phyloP scores from a whole-genome alignment of 345 rosid genomes.

The Gossypium thurberi region DNA sequence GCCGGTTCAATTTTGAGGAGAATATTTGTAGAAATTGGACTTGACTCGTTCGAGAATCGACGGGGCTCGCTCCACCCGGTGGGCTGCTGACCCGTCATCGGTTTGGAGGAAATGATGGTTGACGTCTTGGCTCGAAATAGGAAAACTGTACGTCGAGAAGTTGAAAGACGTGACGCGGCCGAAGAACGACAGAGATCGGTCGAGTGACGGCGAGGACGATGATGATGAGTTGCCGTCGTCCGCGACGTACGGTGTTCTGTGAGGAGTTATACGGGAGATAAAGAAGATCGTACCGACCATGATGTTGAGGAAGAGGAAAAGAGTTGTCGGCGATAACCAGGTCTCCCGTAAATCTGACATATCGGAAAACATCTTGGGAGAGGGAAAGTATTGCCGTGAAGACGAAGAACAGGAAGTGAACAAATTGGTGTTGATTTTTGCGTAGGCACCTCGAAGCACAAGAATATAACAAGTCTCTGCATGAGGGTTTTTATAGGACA shows the following conservation, averaged over 20 bases:
- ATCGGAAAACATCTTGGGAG: neutral
- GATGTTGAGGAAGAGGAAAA: neutral
- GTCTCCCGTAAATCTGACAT: neutral
- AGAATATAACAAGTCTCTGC: no score
- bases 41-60: conserved; percentile 40
- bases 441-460: neutral
- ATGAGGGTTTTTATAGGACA: no score
- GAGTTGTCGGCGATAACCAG: neutral
- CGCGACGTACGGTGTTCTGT: neutral
- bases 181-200: conserved; percentile 43
- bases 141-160: conserved; percentile 32
- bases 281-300: neutral
- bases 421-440: neutral
- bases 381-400: neutral
- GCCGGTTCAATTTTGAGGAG: conserved; percentile 8
- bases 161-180: conserved; percentile 45
- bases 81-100: conserved; percentile 4
- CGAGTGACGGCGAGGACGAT: conserved; percentile 18
- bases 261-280: neutral
- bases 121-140: conserved; percentile 8
- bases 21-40: conserved; percentile 37
- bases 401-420: neutral
- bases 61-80: conserved; percentile 22
- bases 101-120: conserved; percentile 10
- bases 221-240: neutral